Evolutionary conservation across 495 filamentous ascomycete species (phyloP).

Genomic region (Chaetomium tenue): DNA sequence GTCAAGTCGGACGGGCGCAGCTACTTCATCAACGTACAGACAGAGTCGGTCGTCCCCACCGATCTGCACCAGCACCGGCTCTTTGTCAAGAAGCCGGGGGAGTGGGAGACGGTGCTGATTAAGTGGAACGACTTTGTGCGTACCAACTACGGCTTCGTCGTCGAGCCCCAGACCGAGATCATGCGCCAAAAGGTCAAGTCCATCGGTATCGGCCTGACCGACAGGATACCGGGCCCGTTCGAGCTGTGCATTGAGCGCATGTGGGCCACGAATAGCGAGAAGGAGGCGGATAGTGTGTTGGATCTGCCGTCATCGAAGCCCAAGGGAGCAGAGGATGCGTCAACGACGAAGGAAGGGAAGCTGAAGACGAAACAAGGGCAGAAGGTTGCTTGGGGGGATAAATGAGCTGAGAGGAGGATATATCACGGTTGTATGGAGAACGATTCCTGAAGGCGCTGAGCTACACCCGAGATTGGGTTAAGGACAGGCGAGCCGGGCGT

Average conservation of each 20-base stretch:
- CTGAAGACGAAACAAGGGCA: conserved; percentile 50
- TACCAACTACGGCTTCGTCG: conserved; percentile 84
- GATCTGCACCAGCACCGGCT: conserved; percentile 95
- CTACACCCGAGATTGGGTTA: neutral
- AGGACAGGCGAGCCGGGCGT: neutral
- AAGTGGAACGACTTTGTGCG: conserved; percentile 90
- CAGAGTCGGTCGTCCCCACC: conserved; percentile 83
- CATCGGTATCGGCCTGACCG: conserved; percentile 83
- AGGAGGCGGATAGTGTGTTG: conserved; percentile 39
- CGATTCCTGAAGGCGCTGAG: neutral
- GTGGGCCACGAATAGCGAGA: conserved; percentile 69
- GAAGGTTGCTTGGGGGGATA: conserved; percentile 44
- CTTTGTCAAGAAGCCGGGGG: conserved; percentile 72
- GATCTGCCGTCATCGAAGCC: conserved; percentile 13
- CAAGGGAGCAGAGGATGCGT: neutral
- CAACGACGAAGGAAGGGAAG: conserved; percentile 32
- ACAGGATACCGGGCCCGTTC: conserved; percentile 82
- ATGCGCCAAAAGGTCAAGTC: conserved; percentile 78
- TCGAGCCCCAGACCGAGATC: conserved; percentile 88
- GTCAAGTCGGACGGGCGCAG: conserved; percentile 86
- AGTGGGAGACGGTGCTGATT: conserved; percentile 92
- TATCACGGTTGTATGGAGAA: neutral
- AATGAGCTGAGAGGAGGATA: conserved; percentile 22
- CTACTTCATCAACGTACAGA: conserved; percentile 95
- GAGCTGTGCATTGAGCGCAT: conserved; percentile 79